Percentiles rank a stretch among this genome's conserved stretches.
phyloP scores from a whole-genome alignment of 2,329 filamentous ascomycete species.

The Trichoderma arundinaceum region DNA sequence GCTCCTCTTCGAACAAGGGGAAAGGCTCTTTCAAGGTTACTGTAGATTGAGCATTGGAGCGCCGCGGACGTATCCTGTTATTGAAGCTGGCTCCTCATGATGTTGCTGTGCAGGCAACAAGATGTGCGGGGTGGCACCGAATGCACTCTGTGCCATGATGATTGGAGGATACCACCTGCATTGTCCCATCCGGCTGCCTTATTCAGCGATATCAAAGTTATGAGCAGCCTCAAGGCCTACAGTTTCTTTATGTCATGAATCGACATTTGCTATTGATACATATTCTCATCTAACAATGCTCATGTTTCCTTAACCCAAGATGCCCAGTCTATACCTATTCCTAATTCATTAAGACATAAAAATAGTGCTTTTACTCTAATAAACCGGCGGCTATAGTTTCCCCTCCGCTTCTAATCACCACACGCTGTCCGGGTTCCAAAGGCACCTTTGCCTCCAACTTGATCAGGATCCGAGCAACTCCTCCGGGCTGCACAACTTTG shows the following conservation, averaged over 20 bases:
- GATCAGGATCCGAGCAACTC: slow-evolving; percentile 77
- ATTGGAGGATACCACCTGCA: too few species aligned
- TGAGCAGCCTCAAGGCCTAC: neutral
- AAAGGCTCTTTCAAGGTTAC: too few species aligned
- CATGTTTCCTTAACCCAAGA: neutral
- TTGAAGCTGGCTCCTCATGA: too few species aligned
- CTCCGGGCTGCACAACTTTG: slow-evolving; percentile 79
- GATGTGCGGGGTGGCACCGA: too few species aligned
- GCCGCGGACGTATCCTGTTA: too few species aligned
- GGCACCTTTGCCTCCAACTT: slow-evolving; percentile 77
- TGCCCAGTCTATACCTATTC: neutral
- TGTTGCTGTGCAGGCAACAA: too few species aligned
- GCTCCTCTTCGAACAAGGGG: too few species aligned
- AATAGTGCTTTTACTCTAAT: slow-evolving; percentile 25
- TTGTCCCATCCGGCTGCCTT: too few species aligned
- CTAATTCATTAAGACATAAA: neutral
- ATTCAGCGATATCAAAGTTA: neutral
- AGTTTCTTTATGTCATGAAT: neutral
- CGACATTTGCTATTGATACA: neutral
- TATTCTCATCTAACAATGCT: slow-evolving; percentile 5
- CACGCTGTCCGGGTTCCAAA: slow-evolving; percentile 76
- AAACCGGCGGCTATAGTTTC: slow-evolving; percentile 83
- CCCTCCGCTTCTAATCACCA: slow-evolving; percentile 81
- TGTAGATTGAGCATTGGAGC: too few species aligned
- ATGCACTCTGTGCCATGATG: too few species aligned